Evolutionary conservation across 208 protist species (phyloP), one percentile per base, ranked within the genome.

Genomic region (Leptomonas pyrrhocoris): DNA sequence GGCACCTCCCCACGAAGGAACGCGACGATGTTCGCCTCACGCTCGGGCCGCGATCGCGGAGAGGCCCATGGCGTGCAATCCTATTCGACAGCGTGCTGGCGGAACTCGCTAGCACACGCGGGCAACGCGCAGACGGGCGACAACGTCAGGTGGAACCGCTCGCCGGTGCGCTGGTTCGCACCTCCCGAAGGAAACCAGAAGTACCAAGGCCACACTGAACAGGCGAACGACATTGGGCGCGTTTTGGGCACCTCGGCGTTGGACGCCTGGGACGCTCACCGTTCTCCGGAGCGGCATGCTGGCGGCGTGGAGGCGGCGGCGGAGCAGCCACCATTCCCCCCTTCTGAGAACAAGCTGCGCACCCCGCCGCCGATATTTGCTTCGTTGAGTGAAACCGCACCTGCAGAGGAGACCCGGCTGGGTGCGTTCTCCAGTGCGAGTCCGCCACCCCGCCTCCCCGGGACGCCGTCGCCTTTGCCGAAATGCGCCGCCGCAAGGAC

Each of bases 91-190:
- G 46, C 60, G 4, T 28, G 31, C 9, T 18, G 57, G 27, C n/a
- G 27, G 28, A 38, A 34, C 21, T 31, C 8, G 56, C 9, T 1
- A 38, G 9, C 38, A 85, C 68, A 95, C 15, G 23, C 28, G 11
- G 6, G 18, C n/a, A 42, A 45, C 27, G 28, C 25, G 0, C 38
- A 19, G 43, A 25, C 60, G 8, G 9, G 45, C 19, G 18, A 31
- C 16, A 25, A 23, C 12, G 28, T 1, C 2, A n/a, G 0, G 38
- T 77, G 64, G 70, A 38, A 46, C 13, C 66, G 70, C 30, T 71
- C 77, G 31, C 54, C 59, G 7, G 61, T 68, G 23, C 72, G 64
- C 23, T 77, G 72, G 63, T 36, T 67, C 25, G 30, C 50, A 5
- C 11, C 46, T n/a, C 16, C 69, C 6, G 21, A 38, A 15, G 48